These are phyloP conservation scores for Tilletia walkeri DNA, from an alignment of 1,284 basidiomycete genomes.

Conservation along the genomic window DNA sequence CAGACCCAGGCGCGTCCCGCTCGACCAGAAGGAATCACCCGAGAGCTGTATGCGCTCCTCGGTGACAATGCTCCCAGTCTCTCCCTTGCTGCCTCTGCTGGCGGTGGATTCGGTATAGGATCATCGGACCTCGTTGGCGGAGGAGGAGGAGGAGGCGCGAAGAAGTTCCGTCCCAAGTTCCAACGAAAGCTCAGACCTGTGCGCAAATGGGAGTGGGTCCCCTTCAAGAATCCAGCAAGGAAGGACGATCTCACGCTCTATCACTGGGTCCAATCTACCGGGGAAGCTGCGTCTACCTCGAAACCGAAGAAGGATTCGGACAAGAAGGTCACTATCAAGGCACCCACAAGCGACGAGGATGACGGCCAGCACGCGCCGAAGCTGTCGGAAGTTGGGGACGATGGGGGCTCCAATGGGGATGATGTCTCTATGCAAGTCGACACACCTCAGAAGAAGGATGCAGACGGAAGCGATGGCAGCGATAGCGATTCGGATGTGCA, in stretches of 20 bases:
- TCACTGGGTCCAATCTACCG: slow-evolving; percentile 37
- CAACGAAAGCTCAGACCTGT: slow-evolving; percentile 73
- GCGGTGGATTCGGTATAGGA: not conserved
- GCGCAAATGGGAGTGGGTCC: slow-evolving; percentile 57
- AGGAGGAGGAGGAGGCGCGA: slow-evolving; percentile 28
- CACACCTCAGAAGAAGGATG: not conserved
- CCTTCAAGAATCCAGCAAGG: slow-evolving; percentile 47
- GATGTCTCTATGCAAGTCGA: not conserved
- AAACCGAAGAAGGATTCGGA: not conserved
- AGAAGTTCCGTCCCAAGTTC: slow-evolving; percentile 72
- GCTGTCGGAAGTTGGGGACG: too few species aligned
- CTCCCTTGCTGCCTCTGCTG: slow-evolving; percentile 31
- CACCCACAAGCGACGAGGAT: not conserved
- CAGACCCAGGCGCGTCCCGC: not conserved
- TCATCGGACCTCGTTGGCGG: slow-evolving; percentile 56
- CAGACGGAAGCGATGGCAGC: slow-evolving; percentile 3
- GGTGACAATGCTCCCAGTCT: slow-evolving; percentile 85
- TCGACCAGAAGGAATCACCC: slow-evolving; percentile 4
- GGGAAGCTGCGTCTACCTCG: not conserved
- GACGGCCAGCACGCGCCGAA: not conserved
- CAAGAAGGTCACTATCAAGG: not conserved
- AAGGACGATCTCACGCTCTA: slow-evolving; percentile 44
- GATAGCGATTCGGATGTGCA: slow-evolving; percentile 26
- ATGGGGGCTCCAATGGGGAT: not conserved
- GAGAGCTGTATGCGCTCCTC: slow-evolving; percentile 85